phyloP scores from a whole-genome alignment of 2,329 filamentous ascomycete species.

The Capronia coronata region DNA sequence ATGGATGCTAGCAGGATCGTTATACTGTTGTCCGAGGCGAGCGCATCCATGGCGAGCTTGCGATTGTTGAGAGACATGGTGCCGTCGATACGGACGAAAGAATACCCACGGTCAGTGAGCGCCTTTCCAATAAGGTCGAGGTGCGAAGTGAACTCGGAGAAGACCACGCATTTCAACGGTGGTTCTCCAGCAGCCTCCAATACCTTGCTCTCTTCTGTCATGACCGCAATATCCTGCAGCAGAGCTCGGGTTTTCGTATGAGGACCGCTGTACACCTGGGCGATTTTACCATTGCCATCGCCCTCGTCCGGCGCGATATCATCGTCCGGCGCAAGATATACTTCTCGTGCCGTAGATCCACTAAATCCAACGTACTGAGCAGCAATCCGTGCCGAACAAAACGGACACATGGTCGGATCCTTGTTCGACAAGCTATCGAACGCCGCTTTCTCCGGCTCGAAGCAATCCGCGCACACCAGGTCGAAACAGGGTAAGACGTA shows the following conservation, averaged over 20 bases:
- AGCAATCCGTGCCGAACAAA: slow-evolving; percentile 60
- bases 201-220: slow-evolving; percentile 55
- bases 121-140: slow-evolving; percentile 86
- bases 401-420: slow-evolving; percentile 53
- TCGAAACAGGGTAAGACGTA: slow-evolving; percentile 85
- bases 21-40: slow-evolving; percentile 64
- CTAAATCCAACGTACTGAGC: slow-evolving; percentile 63
- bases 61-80: slow-evolving; percentile 73
- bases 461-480: slow-evolving; percentile 70
- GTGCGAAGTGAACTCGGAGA: slow-evolving; percentile 93
- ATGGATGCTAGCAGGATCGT: slow-evolving; percentile 87
- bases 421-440: slow-evolving; percentile 44
- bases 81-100: slow-evolving; percentile 77
- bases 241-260: slow-evolving; percentile 88
- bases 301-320: slow-evolving; percentile 42
- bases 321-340: slow-evolving; percentile 51
- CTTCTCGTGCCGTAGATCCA: slow-evolving; percentile 47
- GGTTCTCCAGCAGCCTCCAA: slow-evolving; percentile 52
- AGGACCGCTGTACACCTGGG: slow-evolving; percentile 63
- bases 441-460: slow-evolving; percentile 53
- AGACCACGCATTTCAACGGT: slow-evolving; percentile 87
- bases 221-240: slow-evolving; percentile 63
- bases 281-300: slow-evolving; percentile 26
- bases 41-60: slow-evolving; percentile 66
- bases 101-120: slow-evolving; percentile 60